phyloP scores from a whole-genome alignment of 1,284 basidiomycete genomes.

The Tremellales sp. region DNA sequence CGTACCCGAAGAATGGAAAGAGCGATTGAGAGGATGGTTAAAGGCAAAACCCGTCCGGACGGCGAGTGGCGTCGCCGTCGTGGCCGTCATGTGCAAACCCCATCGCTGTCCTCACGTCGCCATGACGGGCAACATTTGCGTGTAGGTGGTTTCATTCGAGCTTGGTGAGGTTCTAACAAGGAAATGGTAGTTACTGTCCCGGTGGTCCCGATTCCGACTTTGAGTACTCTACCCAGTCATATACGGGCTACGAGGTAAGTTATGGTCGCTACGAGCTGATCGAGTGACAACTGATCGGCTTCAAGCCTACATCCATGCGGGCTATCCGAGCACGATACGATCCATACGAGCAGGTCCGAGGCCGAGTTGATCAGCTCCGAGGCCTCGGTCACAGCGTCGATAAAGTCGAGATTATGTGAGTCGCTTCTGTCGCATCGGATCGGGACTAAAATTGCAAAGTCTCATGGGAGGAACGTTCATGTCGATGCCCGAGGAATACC shows the following conservation, averaged over 20 bases:
- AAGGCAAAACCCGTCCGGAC: constrained; percentile 93
- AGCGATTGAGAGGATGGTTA: constrained; percentile 81
- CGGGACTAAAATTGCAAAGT: constrained; percentile 17
- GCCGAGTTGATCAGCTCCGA: constrained; percentile 91
- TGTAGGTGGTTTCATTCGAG: constrained; percentile 55
- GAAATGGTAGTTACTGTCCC: constrained; percentile 80
- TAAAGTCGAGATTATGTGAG: constrained; percentile 92
- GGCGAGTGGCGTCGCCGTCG: constrained; percentile 97
- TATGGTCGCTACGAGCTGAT: neutral
- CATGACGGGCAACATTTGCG: constrained; percentile 99
- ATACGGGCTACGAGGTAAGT: constrained; percentile 79
- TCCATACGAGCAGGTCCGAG: constrained; percentile 95
- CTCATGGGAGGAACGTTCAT: constrained; percentile 99
- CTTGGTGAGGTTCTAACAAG: neutral
- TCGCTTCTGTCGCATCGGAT: neutral
- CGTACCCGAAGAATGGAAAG: constrained; percentile 95
- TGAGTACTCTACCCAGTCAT: constrained; percentile 98
- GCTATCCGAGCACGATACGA: constrained; percentile 97
- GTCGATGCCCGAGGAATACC: constrained; percentile 97
- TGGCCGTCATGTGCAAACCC: constrained; percentile 99
- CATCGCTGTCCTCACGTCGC: constrained; percentile 99
- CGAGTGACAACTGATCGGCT: neutral
- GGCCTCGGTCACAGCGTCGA: constrained; percentile 94
- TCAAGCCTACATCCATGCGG: constrained; percentile 89
- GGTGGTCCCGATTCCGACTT: constrained; percentile 99